phyloP scores from a whole-genome alignment of 2,329 filamentous ascomycete genomes.

The Ophiostoma montium region DNA sequence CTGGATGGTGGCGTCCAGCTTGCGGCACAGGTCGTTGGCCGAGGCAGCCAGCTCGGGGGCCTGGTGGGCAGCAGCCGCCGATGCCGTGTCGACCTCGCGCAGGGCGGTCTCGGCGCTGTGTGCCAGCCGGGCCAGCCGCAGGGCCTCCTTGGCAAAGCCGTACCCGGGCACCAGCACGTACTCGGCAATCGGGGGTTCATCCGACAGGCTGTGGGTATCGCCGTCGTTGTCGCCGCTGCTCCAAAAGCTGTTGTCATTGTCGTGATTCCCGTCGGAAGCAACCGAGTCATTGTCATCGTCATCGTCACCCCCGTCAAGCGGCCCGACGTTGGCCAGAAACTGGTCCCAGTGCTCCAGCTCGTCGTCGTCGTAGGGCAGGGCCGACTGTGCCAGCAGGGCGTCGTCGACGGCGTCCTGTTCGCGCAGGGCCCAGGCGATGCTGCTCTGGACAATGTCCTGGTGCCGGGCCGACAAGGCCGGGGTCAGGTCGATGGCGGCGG shows the following conservation, averaged over 20 bases:
- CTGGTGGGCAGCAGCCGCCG: neutral
- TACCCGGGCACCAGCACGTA: constrained; percentile 4
- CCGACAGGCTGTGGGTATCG: neutral
- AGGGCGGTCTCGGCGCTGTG: neutral
- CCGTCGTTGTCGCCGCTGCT: neutral
- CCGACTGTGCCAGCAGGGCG: constrained; percentile 9
- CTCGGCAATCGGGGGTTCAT: neutral
- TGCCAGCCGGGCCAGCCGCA: constrained; percentile 2
- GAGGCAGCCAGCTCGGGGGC: neutral
- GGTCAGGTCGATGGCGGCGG: neutral
- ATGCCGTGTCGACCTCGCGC: neutral
- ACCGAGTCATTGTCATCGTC: neutral
- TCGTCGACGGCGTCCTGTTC: constrained; percentile 12
- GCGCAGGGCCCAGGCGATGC: constrained; percentile 9
- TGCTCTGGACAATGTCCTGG: constrained; percentile 9
- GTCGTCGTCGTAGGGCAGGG: constrained; percentile 4
- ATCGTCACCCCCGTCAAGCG: neutral
- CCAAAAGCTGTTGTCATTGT: neutral
- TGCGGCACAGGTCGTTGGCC: neutral
- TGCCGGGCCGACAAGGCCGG: constrained; percentile 6
- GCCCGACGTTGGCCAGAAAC: neutral
- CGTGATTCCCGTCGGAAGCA: neutral
- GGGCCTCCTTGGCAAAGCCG: constrained; percentile 6
- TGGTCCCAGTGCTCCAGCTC: constrained; percentile 12
- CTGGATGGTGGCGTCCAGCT: neutral